Evolutionary conservation across 2,329 filamentous ascomycete species (phyloP).

Genomic region (Xylaria multiplex): DNA sequence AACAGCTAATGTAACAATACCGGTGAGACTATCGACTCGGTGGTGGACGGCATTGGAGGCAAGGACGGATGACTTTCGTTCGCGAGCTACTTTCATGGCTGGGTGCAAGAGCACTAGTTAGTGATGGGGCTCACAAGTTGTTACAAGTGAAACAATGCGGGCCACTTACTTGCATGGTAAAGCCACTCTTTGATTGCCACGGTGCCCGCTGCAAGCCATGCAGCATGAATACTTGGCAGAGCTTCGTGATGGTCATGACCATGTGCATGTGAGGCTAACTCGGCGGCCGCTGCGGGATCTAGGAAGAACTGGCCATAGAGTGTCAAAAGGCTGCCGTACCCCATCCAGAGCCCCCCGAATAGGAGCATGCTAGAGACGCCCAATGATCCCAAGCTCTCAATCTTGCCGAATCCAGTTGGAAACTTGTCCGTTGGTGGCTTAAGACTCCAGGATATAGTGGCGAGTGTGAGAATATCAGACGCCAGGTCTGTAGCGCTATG

Average conservation of each 20-base stretch:
- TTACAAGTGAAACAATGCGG: not conserved
- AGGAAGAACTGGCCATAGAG: constrained; percentile 79
- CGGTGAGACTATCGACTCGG: constrained; percentile 93
- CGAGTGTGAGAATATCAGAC: constrained; percentile 92
- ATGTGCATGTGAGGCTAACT: constrained; percentile 65
- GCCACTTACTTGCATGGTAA: constrained; percentile 88
- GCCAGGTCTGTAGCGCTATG: constrained; percentile 95
- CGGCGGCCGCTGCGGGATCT: constrained; percentile 66
- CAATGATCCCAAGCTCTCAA: constrained; percentile 94
- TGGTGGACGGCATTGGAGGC: constrained; percentile 97
- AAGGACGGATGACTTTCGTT: constrained; percentile 94
- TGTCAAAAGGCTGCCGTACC: constrained; percentile 76
- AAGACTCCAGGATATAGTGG: constrained; percentile 92
- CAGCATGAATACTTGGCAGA: constrained; percentile 89
- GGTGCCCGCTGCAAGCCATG: constrained; percentile 90
- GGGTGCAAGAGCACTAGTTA: constrained; percentile 42
- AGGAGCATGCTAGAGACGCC: constrained; percentile 93
- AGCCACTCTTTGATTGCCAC: constrained; percentile 96
- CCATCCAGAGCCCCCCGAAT: constrained; percentile 91
- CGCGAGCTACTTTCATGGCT: constrained; percentile 95
- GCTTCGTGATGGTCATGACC: constrained; percentile 73
- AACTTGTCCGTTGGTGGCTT: constrained; percentile 85
- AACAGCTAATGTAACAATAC: constrained; percentile 88
- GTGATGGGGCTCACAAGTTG: constrained; percentile 26
- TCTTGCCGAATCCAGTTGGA: constrained; percentile 92